These are phyloP conservation scores for Phytophthora fragariaefolia DNA, from an alignment of 352 stramenopile species.

Conservation along the genomic window DNA sequence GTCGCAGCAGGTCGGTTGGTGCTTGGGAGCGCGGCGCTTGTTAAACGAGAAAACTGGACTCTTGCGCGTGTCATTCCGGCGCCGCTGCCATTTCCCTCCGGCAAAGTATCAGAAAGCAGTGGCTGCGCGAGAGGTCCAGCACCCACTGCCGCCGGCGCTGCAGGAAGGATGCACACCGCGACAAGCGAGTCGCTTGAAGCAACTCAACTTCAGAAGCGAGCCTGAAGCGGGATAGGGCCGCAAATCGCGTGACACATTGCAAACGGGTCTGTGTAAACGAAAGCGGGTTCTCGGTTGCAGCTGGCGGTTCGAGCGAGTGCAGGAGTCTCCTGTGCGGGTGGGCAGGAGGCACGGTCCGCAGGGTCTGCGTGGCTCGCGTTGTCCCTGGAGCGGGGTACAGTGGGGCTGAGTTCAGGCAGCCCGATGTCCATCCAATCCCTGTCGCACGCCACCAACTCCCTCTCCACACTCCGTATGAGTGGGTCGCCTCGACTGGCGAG, in stretches of 20 bases:
- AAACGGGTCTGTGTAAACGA: neutral
- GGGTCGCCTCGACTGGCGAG: neutral
- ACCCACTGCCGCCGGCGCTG: neutral
- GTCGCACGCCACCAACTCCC: constrained; percentile 4
- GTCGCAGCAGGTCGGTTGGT: constrained; percentile 1
- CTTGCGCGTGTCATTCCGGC: neutral
- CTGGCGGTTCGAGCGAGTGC: neutral
- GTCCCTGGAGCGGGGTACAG: no score
- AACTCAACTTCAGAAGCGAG: constrained; percentile 5
- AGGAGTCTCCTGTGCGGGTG: neutral
- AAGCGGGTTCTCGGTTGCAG: neutral
- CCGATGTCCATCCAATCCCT: neutral
- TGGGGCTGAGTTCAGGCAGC: no score
- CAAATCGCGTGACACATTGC: constrained; percentile 4
- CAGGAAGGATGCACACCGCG: neutral
- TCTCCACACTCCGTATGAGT: neutral
- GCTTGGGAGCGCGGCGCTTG: neutral
- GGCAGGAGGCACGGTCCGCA: no score
- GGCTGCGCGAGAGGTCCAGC: neutral
- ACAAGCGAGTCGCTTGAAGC: no score
- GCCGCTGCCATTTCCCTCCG: neutral
- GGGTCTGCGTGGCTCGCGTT: no score
- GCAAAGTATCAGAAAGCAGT: neutral
- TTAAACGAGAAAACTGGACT: constrained; percentile 4
- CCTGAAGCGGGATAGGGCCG: constrained; percentile 16